A percentile compares a stretch with the other conserved stretches of the same genome.
Conservation (phyloP, 1,139 yeast species). For the Geotrichum citri-aurantii region DNA sequence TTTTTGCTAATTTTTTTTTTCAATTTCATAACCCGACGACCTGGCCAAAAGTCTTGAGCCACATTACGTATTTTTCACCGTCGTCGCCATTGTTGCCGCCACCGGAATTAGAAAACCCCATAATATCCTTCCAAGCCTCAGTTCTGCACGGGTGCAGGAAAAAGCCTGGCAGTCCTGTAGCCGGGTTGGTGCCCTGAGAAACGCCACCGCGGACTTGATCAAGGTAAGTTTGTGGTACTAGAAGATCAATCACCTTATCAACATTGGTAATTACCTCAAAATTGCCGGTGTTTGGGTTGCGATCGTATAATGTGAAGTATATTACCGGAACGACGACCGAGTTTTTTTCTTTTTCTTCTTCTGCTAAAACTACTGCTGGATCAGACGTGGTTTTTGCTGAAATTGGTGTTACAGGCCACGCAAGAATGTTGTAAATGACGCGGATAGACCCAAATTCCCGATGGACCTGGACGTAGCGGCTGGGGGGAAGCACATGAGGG, state of each 20-base stretch:
- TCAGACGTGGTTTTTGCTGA: neutral
- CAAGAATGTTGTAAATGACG: conserved; percentile 24
- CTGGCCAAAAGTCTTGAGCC: conserved; percentile 30
- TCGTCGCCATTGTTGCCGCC: neutral
- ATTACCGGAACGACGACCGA: conserved; percentile 30
- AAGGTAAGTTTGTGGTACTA: conserved; percentile 18
- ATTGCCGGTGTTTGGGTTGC: conserved; percentile 1
- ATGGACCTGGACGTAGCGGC: conserved; percentile 7
- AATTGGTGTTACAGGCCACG: conserved; percentile 29
- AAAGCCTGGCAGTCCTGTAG: conserved; percentile 31
- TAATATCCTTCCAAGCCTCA: conserved; percentile 19
- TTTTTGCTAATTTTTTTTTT: neutral
- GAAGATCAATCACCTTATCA: conserved; percentile 18
- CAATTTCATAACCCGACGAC: conserved; percentile 18
- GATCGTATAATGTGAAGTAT: conserved; percentile 26
- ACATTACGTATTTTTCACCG: conserved; percentile 14
- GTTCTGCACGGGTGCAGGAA: conserved; percentile 40
- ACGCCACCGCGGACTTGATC: conserved; percentile 7
- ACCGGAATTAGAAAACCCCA: conserved; percentile 2
- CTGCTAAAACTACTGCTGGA: neutral
- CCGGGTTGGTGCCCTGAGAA: conserved; percentile 36
- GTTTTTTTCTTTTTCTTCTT: too few species aligned
- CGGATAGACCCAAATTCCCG: neutral
- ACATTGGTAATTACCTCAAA: conserved; percentile 20
- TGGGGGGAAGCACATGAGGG: neutral